Evolutionary conservation across 1,139 yeast genomes (phyloP), one percentile per base, ranked within the genome.

Genomic region (Entelexis sorbosivorans): DNA sequence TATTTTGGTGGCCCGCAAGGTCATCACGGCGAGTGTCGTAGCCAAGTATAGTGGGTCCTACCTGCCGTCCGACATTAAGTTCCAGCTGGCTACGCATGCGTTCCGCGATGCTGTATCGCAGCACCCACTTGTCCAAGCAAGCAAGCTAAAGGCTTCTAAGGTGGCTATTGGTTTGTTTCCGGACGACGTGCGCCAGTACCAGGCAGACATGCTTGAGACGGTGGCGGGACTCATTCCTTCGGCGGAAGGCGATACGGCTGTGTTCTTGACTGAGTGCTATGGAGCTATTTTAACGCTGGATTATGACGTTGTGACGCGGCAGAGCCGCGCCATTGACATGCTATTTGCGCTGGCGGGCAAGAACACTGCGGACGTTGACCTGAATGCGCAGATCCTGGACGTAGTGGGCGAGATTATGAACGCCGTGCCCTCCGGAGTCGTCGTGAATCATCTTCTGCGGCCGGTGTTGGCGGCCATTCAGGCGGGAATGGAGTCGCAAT

Each of bases 201-300:
- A 62, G 19, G 58, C 59, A 13, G 53, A 52, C 3, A 60, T 75
- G n/a, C 63, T 76, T 13, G 55, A 59, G 1, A 58, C 73, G 2
- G 69, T 79, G 17, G 60, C 66, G 2, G 64, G 74, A 2, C 65
- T 88, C n/a, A 64, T 76, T 2, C 76, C 73, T 1, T 82, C 78
- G 1, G 77, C 94, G 1, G 85, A 80, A 48, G 96, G 86, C 47
- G 97, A 89, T 60, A 77, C 95, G 0, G 79, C 86, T 29, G 78
- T 91, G 0, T 73, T 83, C 45, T 67, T 88, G 47, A 73, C 86
- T n/a, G 96, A 88, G 63, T 77, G 83, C 0, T 67, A 84, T 29
- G 73, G 80, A 1, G 72, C 74, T 11, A 76, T 81, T 2, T 71
- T 83, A 53, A 68, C 74, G 52, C 66, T 74, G n/a, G 68, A 73